Conservation (phyloP, 768 basidiomycete genomes). For the Cantharellus cinnabarinus region DNA sequence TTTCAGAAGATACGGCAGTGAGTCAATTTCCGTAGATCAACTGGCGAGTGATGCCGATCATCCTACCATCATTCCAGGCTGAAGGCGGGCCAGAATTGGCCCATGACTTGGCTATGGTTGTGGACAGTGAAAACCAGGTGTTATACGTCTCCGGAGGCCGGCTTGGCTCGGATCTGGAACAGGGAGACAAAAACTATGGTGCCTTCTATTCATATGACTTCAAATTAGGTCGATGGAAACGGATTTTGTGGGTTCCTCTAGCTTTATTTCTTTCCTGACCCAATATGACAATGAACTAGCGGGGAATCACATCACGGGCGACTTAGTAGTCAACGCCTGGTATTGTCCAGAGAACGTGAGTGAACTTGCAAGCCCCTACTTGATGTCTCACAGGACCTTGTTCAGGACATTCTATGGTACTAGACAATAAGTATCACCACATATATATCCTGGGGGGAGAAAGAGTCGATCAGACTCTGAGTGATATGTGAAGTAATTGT, state of each 20-base stretch:
- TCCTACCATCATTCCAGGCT: constrained; percentile 14
- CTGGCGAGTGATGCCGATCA: not conserved
- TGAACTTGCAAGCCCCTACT: not conserved
- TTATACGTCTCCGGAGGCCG: constrained; percentile 63
- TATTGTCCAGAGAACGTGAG: not conserved
- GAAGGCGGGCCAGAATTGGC: constrained; percentile 52
- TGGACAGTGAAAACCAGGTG: constrained; percentile 49
- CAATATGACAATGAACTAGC: no score
- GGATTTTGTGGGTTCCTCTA: constrained; percentile 33
- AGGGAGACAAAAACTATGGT: constrained; percentile 25
- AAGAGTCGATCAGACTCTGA: constrained; percentile 38
- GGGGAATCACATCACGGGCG: no score
- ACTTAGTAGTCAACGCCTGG: no score
- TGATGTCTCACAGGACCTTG: no score
- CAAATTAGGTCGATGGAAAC: constrained; percentile 41
- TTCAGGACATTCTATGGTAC: constrained; percentile 62
- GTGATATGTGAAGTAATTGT: constrained; percentile 32
- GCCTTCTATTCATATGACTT: constrained; percentile 59
- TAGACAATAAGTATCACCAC: constrained; percentile 35
- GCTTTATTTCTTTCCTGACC: not conserved
- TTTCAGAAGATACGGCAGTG: constrained; percentile 49
- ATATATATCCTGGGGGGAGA: constrained; percentile 62
- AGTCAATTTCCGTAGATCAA: constrained; percentile 9
- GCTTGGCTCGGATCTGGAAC: constrained; percentile 13
- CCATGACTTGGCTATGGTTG: constrained; percentile 65